Conservation (phyloP, 768 basidiomycete species). For the Candolleomyces eurysporus region DNA sequence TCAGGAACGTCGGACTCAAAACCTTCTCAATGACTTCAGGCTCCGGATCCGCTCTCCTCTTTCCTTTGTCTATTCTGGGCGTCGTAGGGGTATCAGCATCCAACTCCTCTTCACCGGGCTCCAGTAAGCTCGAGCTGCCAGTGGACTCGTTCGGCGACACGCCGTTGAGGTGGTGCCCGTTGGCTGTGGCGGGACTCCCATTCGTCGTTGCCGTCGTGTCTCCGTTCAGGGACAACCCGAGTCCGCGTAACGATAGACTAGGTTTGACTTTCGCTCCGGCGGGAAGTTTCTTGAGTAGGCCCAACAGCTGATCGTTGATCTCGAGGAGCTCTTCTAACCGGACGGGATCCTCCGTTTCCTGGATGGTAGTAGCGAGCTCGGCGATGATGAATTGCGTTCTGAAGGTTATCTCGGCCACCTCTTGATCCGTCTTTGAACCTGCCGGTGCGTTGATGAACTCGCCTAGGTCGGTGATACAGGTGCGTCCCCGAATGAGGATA, state of each 20-base stretch:
- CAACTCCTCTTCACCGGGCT: conserved; percentile 17
- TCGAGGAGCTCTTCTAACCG: conserved; percentile 66
- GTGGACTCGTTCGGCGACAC: conserved; percentile 6
- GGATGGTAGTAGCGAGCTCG: conserved; percentile 52
- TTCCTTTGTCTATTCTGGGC: conserved; percentile 76
- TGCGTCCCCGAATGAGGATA: conserved; percentile 45
- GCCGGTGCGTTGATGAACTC: conserved; percentile 17
- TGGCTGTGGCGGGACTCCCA: conserved; percentile 20
- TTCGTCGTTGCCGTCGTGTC: conserved; percentile 16
- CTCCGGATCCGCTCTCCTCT: conserved; percentile 66
- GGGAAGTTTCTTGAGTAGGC: conserved; percentile 49
- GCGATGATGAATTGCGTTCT: conserved; percentile 52
- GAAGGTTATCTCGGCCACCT: conserved; percentile 35
- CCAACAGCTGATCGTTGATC: conserved; percentile 70
- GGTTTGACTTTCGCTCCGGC: conserved; percentile 29
- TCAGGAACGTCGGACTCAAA: conserved; percentile 61
- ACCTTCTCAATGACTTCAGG: conserved; percentile 69
- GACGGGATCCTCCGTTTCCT: conserved; percentile 53
- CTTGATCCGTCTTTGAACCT: conserved; percentile 7
- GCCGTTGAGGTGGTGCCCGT: conserved; percentile 22
- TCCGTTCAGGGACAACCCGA: conserved; percentile 39
- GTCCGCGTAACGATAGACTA: conserved; percentile 40
- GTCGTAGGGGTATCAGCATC: conserved; percentile 45
- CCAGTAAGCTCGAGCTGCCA: conserved; percentile 3
- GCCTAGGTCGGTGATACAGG: conserved; percentile 39